Conservation (phyloP, 495 filamentous ascomycete species). For the Aspergillus cristatus region DNA sequence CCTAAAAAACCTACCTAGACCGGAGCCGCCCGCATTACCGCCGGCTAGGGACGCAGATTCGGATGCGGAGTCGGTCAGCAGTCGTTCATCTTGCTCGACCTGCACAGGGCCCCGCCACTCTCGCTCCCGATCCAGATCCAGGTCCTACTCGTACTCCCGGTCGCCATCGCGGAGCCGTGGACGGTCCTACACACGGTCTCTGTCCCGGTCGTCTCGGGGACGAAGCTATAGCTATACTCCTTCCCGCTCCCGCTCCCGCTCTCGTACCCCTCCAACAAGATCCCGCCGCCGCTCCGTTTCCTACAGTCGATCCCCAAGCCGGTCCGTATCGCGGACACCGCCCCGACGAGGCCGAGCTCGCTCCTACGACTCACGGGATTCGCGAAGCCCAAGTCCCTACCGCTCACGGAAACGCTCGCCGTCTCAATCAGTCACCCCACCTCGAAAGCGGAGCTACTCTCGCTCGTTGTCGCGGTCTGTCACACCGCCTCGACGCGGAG, state of each 20-base stretch:
- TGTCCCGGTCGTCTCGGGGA: constrained; percentile 27
- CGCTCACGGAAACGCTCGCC: constrained; percentile 16
- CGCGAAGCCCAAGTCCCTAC: constrained; percentile 18
- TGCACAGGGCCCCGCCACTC: constrained; percentile 28
- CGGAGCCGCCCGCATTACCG: constrained; percentile 58
- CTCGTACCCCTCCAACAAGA: constrained; percentile 19
- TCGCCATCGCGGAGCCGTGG: constrained; percentile 27
- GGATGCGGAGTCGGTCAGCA: constrained; percentile 48
- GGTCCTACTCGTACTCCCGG: constrained; percentile 31
- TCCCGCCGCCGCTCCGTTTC: constrained; percentile 22
- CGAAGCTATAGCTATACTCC: constrained; percentile 30
- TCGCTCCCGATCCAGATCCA: constrained; percentile 22
- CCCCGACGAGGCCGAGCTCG: constrained; percentile 18
- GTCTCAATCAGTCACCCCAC: constrained; percentile 28
- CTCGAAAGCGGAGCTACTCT: constrained; percentile 20
- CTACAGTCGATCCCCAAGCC: constrained; percentile 22
- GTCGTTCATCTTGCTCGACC: constrained; percentile 48
- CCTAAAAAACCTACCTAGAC: constrained; percentile 76
- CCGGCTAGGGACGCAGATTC: constrained; percentile 42
- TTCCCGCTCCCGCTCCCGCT: constrained; percentile 22
- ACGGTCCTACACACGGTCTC: constrained; percentile 29
- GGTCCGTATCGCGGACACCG: constrained; percentile 20
- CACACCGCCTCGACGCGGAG: constrained; percentile 21
- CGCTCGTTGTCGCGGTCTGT: constrained; percentile 26
- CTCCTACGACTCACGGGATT: constrained; percentile 21